phyloP scores from a whole-genome alignment of 805 yeast species.

The Blastobotrys parvus region DNA sequence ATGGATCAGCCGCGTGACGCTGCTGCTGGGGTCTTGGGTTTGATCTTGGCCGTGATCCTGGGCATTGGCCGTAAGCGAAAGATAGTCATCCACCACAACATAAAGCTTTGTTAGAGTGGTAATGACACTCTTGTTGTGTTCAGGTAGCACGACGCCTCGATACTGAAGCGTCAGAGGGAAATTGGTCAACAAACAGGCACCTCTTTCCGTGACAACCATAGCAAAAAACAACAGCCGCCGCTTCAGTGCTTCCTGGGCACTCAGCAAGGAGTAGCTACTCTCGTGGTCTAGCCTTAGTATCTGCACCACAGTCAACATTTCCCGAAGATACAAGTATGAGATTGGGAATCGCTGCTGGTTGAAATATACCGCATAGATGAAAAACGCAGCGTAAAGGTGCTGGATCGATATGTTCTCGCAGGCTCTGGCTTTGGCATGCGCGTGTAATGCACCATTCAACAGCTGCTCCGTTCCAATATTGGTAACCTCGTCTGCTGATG shows the following conservation, averaged over 20 bases:
- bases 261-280: conserved; percentile 5
- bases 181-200: conserved; percentile 8
- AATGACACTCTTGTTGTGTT: conserved; percentile 4
- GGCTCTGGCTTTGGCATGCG: conserved; percentile 4
- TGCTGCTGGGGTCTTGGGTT: too few relatives aligned
- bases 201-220: conserved; percentile 11
- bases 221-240: conserved; percentile 9
- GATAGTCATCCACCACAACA: conserved; percentile 9
- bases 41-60: not conserved
- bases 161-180: conserved; percentile 10
- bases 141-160: conserved; percentile 7
- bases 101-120: conserved; percentile 10
- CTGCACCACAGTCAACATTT: conserved; percentile 13
- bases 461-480: not conserved
- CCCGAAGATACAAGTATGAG: conserved; percentile 10
- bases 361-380: conserved; percentile 8
- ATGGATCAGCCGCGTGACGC: not conserved
- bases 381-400: conserved; percentile 5
- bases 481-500: not conserved
- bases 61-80: conserved; percentile 1
- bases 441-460: conserved; percentile 3
- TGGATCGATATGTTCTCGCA: not conserved
- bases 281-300: conserved; percentile 10
- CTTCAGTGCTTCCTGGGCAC: conserved; percentile 1
- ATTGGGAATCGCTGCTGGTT: conserved; percentile 1